These are phyloP conservation scores for Sphagnum fallax DNA, from an alignment of 228 moss, liverwort and hornwort genomes.

Conservation along the genomic window DNA sequence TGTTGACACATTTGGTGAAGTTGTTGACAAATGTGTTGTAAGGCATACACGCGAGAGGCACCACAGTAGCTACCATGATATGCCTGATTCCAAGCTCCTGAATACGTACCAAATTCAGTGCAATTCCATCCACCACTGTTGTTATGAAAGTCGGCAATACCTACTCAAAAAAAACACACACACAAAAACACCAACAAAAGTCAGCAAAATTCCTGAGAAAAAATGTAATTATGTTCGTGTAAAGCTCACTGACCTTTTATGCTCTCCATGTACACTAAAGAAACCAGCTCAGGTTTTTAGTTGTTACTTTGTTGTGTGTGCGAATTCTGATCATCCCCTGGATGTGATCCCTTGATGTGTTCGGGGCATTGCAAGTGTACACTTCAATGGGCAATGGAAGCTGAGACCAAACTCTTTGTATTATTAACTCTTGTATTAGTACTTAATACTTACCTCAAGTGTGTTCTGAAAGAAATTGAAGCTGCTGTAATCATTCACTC, in stretches of 20 bases:
- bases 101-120: slow-evolving; percentile 22
- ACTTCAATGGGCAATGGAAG: no score
- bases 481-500: slow-evolving; percentile 39
- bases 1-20: slow-evolving; percentile 28
- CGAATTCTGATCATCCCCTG: not conserved
- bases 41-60: slow-evolving; percentile 33
- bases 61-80: slow-evolving; percentile 34
- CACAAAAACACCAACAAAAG: not conserved
- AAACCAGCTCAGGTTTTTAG: not conserved
- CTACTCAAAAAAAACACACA: not conserved
- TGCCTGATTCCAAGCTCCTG: slow-evolving; percentile 25
- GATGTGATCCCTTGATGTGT: no score
- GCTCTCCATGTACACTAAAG: not conserved
- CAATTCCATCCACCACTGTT: slow-evolving; percentile 35
- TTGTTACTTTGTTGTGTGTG: not conserved
- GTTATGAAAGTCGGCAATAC: slow-evolving; percentile 13
- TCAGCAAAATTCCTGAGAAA: not conserved
- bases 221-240: not conserved
- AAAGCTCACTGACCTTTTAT: not conserved
- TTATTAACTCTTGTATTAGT: not conserved
- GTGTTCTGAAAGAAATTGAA: slow-evolving; percentile 10
- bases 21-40: slow-evolving; percentile 26
- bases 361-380: no score
- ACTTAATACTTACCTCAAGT: not conserved
- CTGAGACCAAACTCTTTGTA: no score